A percentile compares a stretch with the other conserved stretches of the same genome.
Conservation (phyloP, 2,329 filamentous ascomycete species). For the Ophiocordyceps unilateralis region DNA sequence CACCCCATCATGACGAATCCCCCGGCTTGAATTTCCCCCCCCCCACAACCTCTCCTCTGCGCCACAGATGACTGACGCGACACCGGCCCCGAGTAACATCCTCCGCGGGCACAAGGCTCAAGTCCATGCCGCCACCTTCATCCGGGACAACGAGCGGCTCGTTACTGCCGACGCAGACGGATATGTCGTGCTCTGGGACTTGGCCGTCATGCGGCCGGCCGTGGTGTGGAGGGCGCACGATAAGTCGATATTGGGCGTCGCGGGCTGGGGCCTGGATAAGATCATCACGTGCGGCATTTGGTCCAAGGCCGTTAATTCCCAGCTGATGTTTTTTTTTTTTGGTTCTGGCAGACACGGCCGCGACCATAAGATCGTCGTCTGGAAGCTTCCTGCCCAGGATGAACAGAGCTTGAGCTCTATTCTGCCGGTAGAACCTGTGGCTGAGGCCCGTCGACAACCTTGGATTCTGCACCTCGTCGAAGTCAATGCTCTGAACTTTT, state of each 20-base stretch:
- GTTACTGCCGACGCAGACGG: slow-evolving; percentile 81
- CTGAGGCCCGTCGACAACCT: slow-evolving; percentile 40
- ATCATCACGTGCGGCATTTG: slow-evolving; percentile 58
- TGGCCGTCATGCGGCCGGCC: slow-evolving; percentile 61
- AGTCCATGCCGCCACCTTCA: slow-evolving; percentile 61
- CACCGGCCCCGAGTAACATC: slow-evolving; percentile 36
- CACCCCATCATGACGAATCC: too few relatives aligned
- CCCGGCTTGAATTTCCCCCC: too few relatives aligned
- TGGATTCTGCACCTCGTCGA: slow-evolving; percentile 74
- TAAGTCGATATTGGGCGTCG: slow-evolving; percentile 57
- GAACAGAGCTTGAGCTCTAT: slow-evolving; percentile 47
- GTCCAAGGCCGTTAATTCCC: not conserved
- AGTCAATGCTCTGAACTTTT: slow-evolving; percentile 94
- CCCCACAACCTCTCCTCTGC: not conserved
- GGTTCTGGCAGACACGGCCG: slow-evolving; percentile 59
- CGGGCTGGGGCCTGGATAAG: slow-evolving; percentile 51
- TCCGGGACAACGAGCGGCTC: slow-evolving; percentile 56
- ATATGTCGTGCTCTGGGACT: slow-evolving; percentile 73
- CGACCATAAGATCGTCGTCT: slow-evolving; percentile 73
- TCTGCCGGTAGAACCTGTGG: slow-evolving; percentile 50
- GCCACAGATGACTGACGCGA: slow-evolving; percentile 11
- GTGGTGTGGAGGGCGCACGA: slow-evolving; percentile 80
- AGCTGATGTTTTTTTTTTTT: not conserved
- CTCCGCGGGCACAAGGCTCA: slow-evolving; percentile 72
- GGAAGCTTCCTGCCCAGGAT: slow-evolving; percentile 49